phyloP scores from a whole-genome alignment of 306 rosid species.

The Notholithocarpus densiflorus region DNA sequence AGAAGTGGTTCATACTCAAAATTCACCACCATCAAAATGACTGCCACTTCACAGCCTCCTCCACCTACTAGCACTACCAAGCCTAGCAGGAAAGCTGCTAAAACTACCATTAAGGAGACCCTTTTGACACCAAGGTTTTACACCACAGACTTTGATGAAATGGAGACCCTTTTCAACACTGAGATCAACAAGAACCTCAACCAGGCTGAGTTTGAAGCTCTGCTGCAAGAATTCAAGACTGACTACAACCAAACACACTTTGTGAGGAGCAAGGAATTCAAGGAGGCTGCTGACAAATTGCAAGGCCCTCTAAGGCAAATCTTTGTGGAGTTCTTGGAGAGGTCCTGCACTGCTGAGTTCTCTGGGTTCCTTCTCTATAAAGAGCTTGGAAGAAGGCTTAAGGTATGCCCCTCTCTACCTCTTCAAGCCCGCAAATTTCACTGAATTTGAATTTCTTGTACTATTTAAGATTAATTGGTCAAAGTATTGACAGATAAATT shows the following conservation, averaged over 20 bases:
- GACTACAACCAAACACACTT: constrained; percentile 96
- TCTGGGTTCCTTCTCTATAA: constrained; percentile 98
- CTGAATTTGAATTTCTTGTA: neutral
- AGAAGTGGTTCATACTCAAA: constrained; percentile 35
- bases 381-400: constrained; percentile 96
- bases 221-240: constrained; percentile 98
- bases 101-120: constrained; percentile 70
- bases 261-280: constrained; percentile 95
- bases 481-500: neutral
- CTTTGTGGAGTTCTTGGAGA: constrained; percentile 94
- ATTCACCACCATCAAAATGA: constrained; percentile 53
- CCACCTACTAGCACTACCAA: constrained; percentile 35
- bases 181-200: constrained; percentile 91
- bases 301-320: constrained; percentile 85
- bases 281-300: constrained; percentile 92
- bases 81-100: constrained; percentile 49
- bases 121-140: constrained; percentile 92
- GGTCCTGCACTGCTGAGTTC: constrained; percentile 99
- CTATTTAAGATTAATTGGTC: neutral
- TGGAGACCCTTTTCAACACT: constrained; percentile 96
- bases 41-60: constrained; percentile 34
- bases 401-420: constrained; percentile 36
- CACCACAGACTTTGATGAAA: constrained; percentile 95
- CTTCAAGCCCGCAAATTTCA: neutral
- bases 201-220: constrained; percentile 75